These are phyloP conservation scores for Alternaria gaisen DNA, from an alignment of 2,329 filamentous ascomycete genomes.

Conservation along the genomic window DNA sequence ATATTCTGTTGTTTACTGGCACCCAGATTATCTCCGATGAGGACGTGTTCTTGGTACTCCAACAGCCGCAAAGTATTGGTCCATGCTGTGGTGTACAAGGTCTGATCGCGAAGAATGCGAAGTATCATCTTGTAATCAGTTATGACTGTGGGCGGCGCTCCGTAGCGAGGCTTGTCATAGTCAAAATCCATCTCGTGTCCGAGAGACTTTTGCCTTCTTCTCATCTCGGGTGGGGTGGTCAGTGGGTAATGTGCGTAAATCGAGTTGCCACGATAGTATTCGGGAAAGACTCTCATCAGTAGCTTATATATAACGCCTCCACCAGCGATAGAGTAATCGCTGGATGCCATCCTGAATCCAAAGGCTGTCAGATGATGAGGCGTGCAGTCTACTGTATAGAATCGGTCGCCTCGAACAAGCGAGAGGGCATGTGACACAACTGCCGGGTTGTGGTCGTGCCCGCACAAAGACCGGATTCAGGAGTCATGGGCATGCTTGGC, in stretches of 20 bases:
- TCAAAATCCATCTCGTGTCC: too few relatives aligned
- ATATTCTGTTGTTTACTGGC: not conserved
- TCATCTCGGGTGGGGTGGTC: not conserved
- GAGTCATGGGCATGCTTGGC: too few relatives aligned
- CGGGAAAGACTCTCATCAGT: constrained; percentile 26
- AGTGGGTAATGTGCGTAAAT: not conserved
- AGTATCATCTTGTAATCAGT: too few relatives aligned
- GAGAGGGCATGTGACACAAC: too few relatives aligned
- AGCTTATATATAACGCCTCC: constrained; percentile 26
- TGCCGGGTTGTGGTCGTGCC: too few relatives aligned
- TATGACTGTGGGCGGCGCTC: too few relatives aligned
- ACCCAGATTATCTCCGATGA: not conserved
- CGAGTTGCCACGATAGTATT: constrained; percentile 3
- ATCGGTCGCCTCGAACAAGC: constrained; percentile 18
- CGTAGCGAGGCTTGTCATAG: too few relatives aligned
- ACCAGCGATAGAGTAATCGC: constrained; percentile 16
- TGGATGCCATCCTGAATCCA: constrained; percentile 20
- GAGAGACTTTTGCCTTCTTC: too few relatives aligned
- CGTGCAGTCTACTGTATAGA: constrained; percentile 26
- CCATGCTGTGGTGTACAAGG: not conserved
- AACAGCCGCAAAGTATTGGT: not conserved
- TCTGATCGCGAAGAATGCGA: too few relatives aligned
- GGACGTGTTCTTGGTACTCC: not conserved
- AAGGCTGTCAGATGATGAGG: constrained; percentile 23
- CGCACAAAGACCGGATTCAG: too few relatives aligned